Evolutionary conservation across 2,329 filamentous ascomycete species (phyloP), one percentile per base, ranked within the genome.

Genomic region (Fusarium ambrosium): DNA sequence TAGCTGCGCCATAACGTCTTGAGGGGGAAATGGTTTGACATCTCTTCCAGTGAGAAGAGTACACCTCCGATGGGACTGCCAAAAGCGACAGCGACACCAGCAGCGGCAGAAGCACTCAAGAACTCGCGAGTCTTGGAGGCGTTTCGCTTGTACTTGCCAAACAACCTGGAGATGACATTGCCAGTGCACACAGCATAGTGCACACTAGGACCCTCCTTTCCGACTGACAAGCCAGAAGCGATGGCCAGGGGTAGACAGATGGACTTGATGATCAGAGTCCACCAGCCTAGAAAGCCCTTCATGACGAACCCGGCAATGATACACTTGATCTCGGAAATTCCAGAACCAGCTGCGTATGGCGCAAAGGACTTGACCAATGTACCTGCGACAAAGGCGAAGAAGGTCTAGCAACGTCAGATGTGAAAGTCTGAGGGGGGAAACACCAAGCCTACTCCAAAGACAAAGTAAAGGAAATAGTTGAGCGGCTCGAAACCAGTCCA

Each of bases 241-340:
- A 99, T 99, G 51, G 96, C 94, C 53, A 99, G 87, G 1, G 97
- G 97, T 58, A 99, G 86, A 27, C 93, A 94, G 65, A 98, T 90
- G 0, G 95, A 97, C 85, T 99, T 99, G 85, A 99, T 98, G 70
- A 97, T 83, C 36, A 99, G 87, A 6, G 97, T 98, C 90, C 95
- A 95, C 78, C 93, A 92, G 22, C 96, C 95, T 18, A 99, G 88
- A 80, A 99, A 99, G 0, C 95, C 97, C 84, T 98, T 98, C 97
- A 99, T 99, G 60, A 98, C 94, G 81, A 99, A 99, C 4, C 97
- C 97, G 6, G 96, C 97, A 80, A 99, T 98, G 81, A 99, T 98
- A 84, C 95, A 98, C 84, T 99, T 99, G 88, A 99, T 99, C 85
- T 99, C 97, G 14, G 95, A 98, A 68, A 99, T 99, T 45, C 97